phyloP scores from a whole-genome alignment of 257 asterid genomes.

The Misopates orontium region DNA sequence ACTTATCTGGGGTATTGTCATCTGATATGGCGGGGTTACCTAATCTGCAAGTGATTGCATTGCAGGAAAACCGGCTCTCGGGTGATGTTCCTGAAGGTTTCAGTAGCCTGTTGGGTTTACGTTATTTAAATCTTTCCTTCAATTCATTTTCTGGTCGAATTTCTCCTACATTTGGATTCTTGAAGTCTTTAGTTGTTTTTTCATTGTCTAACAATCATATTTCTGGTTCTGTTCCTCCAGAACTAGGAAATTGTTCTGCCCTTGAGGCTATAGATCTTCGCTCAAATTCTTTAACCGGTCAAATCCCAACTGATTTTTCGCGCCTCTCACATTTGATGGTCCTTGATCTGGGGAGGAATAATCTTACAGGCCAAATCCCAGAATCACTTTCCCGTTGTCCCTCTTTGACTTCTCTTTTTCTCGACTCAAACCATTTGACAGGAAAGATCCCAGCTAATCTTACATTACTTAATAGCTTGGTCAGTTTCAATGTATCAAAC shows the following conservation, averaged over 20 bases:
- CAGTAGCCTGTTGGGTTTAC: conserved; percentile 60
- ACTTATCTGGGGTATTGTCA: conserved; percentile 61
- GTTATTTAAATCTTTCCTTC: conserved; percentile 60
- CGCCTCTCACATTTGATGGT: conserved; percentile 45
- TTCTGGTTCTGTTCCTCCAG: conserved; percentile 56
- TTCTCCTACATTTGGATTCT: conserved; percentile 64
- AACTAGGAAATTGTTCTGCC: conserved; percentile 59
- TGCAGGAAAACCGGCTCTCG: conserved; percentile 59
- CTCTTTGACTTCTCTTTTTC: conserved; percentile 41
- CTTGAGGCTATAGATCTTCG: conserved; percentile 53
- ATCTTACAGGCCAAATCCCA: conserved; percentile 59
- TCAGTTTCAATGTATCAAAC: conserved; percentile 51
- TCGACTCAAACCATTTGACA: conserved; percentile 46
- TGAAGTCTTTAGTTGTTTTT: conserved; percentile 56
- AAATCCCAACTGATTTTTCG: conserved; percentile 49
- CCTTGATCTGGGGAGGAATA: conserved; percentile 65
- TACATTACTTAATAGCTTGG: conserved; percentile 45
- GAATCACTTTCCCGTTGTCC: conserved; percentile 54
- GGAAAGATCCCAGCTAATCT: conserved; percentile 62
- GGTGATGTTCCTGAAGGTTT: conserved; percentile 72
- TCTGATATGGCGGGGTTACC: conserved; percentile 66
- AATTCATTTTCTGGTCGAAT: conserved; percentile 62
- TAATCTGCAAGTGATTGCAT: conserved; percentile 62
- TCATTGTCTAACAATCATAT: conserved; percentile 60
- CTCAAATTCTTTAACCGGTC: conserved; percentile 52